phyloP scores from a whole-genome alignment of 352 stramenopile genomes.

The Globisporangium lucens region DNA sequence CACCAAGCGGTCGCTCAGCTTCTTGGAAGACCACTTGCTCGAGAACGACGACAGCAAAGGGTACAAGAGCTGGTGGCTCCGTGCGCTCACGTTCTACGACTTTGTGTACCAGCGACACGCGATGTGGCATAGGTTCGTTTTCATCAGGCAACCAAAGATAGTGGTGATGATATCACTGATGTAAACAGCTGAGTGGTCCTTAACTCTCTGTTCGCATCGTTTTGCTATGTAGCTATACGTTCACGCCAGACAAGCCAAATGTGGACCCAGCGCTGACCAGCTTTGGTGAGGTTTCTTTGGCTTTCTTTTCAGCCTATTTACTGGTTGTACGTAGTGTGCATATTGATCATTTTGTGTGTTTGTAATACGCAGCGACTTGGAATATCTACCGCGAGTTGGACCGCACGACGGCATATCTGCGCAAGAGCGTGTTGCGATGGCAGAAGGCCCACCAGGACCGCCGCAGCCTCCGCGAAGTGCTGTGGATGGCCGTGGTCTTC shows the following conservation, averaged over 20 bases:
- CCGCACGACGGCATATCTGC: conserved; percentile 75
- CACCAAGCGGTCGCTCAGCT: conserved; percentile 51
- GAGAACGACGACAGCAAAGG: conserved; percentile 63
- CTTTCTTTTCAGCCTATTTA: background rate
- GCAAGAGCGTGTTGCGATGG: conserved; percentile 77
- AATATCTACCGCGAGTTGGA: conserved; percentile 86
- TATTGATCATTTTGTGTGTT: background rate
- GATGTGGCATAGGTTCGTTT: conserved; percentile 69
- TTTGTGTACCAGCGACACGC: conserved; percentile 84
- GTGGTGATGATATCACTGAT: background rate
- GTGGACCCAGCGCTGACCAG: conserved; percentile 71
- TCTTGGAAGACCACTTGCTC: conserved; percentile 72
- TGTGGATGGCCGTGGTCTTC: conserved; percentile 83
- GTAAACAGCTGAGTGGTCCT: background rate
- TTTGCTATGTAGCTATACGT: conserved; percentile 47
- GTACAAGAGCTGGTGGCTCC: conserved; percentile 88
- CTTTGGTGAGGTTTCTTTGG: conserved; percentile 49
- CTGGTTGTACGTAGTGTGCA: background rate
- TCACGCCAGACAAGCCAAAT: conserved; percentile 61
- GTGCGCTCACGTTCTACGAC: conserved; percentile 79
- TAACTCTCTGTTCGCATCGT: background rate
- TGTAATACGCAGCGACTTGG: conserved; percentile 46
- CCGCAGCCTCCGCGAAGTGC: conserved; percentile 63
- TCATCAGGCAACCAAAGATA: background rate
- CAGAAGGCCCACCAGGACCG: conserved; percentile 68